phyloP scores from a whole-genome alignment of 1,284 basidiomycete species.

The Stygiomarasmius scandens region DNA sequence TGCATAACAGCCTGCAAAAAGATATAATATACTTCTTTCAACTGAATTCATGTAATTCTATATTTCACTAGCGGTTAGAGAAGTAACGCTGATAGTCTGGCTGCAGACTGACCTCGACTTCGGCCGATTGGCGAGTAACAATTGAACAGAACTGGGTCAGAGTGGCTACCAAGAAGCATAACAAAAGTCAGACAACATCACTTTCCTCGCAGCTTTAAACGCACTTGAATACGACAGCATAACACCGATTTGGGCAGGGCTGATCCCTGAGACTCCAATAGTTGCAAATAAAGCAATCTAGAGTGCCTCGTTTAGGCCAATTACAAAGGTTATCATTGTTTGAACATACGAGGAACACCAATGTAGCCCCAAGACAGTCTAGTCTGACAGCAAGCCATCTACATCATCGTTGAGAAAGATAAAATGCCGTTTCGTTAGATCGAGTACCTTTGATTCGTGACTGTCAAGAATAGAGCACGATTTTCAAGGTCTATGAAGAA shows the following conservation, averaged over 20 bases:
- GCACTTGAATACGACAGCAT: constrained; percentile 73
- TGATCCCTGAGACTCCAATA: constrained; percentile 55
- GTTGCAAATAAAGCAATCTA: constrained; percentile 59
- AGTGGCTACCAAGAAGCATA: constrained; percentile 38
- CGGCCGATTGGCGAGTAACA: constrained; percentile 62
- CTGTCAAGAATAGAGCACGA: constrained; percentile 59
- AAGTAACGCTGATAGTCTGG: background rate
- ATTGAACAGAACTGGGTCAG: constrained; percentile 59
- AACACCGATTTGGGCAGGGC: constrained; percentile 70
- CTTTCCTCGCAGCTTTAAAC: constrained; percentile 16
- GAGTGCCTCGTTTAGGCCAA: background rate
- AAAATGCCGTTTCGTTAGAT: background rate
- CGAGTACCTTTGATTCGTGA: constrained; percentile 59
- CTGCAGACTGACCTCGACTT: constrained; percentile 54
- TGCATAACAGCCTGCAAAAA: constrained; percentile 5
- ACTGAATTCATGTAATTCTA: constrained; percentile 78
- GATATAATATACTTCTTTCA: constrained; percentile 52
- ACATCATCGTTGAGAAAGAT: background rate
- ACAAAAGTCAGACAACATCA: constrained; percentile 2
- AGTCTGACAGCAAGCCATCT: constrained; percentile 84
- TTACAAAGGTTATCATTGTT: constrained; percentile 15
- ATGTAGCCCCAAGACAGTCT: constrained; percentile 69
- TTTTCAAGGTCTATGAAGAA: constrained; percentile 80
- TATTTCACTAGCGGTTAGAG: constrained; percentile 8
- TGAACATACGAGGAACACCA: constrained; percentile 65